Percentiles rank a stretch among this genome's conserved stretches.
Conservation (phyloP, 306 rosid genomes). For the Casuarina equisetifolia region DNA sequence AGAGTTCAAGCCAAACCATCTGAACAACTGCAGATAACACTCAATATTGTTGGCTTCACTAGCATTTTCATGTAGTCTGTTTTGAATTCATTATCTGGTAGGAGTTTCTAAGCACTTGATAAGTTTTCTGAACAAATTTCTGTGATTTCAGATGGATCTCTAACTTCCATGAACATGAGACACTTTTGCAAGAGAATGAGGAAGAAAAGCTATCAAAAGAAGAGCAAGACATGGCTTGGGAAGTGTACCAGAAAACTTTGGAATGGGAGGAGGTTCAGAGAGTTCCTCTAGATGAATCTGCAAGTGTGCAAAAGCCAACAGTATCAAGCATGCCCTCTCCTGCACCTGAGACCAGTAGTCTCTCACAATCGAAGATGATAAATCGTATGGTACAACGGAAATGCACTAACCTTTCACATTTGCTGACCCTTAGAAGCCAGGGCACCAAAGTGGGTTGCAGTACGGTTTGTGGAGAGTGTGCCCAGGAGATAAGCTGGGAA, state of each 20-base stretch:
- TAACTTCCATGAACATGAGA: constrained; percentile 84
- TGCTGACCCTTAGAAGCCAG: constrained; percentile 90
- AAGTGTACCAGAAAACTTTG: constrained; percentile 68
- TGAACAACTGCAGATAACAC: neutral
- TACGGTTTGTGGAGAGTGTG: constrained; percentile 94
- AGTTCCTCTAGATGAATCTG: constrained; percentile 51
- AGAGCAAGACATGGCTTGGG: constrained; percentile 99
- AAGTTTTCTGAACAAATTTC: constrained; percentile 16
- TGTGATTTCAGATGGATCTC: constrained; percentile 73
- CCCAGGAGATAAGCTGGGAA: constrained; percentile 85
- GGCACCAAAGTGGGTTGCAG: constrained; percentile 70
- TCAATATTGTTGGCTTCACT: neutral
- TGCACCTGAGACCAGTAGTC: constrained; percentile 28
- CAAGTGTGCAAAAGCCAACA: constrained; percentile 45
- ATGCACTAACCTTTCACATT: constrained; percentile 83
- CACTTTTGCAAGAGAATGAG: constrained; percentile 89
- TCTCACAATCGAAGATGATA: constrained; percentile 36
- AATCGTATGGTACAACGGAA: constrained; percentile 49
- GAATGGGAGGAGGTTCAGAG: constrained; percentile 94
- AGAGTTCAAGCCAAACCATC: neutral
- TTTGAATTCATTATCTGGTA: neutral
- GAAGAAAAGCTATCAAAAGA: constrained; percentile 92
- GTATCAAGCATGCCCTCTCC: constrained; percentile 24
- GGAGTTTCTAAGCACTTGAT: constrained; percentile 8
- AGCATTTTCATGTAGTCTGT: neutral